These are phyloP conservation scores for Didymella arachidicola DNA, from an alignment of 2,329 filamentous ascomycete genomes.

Conservation along the genomic window DNA sequence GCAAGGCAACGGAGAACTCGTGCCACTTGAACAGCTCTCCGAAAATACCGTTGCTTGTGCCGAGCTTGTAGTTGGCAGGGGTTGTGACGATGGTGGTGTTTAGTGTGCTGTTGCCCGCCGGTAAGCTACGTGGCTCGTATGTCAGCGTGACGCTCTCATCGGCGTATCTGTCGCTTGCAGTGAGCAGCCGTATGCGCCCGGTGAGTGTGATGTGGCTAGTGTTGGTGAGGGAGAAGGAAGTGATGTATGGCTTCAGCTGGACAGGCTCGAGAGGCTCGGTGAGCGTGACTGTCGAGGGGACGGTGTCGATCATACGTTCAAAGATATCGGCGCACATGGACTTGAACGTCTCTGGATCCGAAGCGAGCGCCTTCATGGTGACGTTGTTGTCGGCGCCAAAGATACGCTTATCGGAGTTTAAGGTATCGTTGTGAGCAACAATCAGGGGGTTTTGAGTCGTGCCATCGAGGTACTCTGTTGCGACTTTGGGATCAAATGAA, in stretches of 20 bases:
- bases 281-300: slow-evolving; percentile 30
- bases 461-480: slow-evolving; percentile 44
- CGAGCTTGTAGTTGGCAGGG: slow-evolving; percentile 4
- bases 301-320: slow-evolving; percentile 32
- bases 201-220: slow-evolving; percentile 25
- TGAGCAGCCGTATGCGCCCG: slow-evolving; percentile 30
- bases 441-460: slow-evolving; percentile 40
- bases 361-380: slow-evolving; percentile 41
- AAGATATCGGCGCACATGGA: slow-evolving; percentile 29
- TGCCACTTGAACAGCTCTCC: slow-evolving; percentile 18
- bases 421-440: slow-evolving; percentile 36
- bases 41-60: slow-evolving; percentile 7
- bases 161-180: slow-evolving; percentile 2
- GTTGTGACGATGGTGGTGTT: slow-evolving; percentile 5
- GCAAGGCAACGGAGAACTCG: slow-evolving; percentile 13
- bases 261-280: slow-evolving; percentile 29
- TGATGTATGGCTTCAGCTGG: slow-evolving; percentile 31
- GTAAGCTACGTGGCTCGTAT: slow-evolving; percentile 4
- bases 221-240: slow-evolving; percentile 16
- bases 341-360: slow-evolving; percentile 29
- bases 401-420: slow-evolving; percentile 46
- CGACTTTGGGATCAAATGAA: slow-evolving; percentile 41
- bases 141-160: slow-evolving; percentile 14
- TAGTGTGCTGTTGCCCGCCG: slow-evolving; percentile 8
- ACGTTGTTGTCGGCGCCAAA: slow-evolving; percentile 42